These are phyloP conservation scores for Henningerozyma blattae DNA, from an alignment of 805 yeast genomes.

Conservation along the genomic window DNA sequence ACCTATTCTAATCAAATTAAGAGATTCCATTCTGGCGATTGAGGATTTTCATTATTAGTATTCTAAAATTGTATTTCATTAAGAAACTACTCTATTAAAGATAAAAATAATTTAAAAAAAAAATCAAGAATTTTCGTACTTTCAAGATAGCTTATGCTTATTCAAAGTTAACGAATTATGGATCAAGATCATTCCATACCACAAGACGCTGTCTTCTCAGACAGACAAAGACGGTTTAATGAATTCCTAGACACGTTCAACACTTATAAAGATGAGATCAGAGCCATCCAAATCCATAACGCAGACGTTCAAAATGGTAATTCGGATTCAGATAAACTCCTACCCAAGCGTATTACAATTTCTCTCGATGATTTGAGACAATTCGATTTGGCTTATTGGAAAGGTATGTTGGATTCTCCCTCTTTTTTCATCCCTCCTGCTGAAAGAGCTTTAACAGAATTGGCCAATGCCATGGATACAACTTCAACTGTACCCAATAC, in stretches of 20 bases:
- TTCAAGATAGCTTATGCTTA: no score
- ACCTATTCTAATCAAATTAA: no score
- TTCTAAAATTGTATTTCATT: no score
- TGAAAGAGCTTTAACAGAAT: slow-evolving; percentile 73
- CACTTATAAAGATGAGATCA: slow-evolving; percentile 58
- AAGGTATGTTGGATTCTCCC: slow-evolving; percentile 62
- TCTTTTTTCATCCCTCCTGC: slow-evolving; percentile 83
- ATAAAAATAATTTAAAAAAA: no score
- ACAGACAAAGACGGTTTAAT: slow-evolving; percentile 77
- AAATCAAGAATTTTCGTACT: no score
- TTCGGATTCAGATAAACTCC: slow-evolving; percentile 4
- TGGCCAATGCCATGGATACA: slow-evolving; percentile 50
- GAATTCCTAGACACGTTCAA: slow-evolving; percentile 68
- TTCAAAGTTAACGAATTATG: no score
- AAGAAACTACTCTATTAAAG: no score
- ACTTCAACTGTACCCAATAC: slow-evolving; percentile 17
- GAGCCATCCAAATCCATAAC: slow-evolving; percentile 58
- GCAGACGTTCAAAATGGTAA: slow-evolving; percentile 16
- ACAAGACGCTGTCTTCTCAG: slow-evolving; percentile 47
- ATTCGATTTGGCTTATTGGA: slow-evolving; percentile 69
- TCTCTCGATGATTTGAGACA: slow-evolving; percentile 81
- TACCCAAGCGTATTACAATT: slow-evolving; percentile 45
- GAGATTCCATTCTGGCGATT: no score
- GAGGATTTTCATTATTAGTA: no score
- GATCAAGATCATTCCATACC: slow-evolving; percentile 8